Base-by-base conservation (phyloP, 352 stramenopile species). In the Phytophthora tentaculata region DNA sequence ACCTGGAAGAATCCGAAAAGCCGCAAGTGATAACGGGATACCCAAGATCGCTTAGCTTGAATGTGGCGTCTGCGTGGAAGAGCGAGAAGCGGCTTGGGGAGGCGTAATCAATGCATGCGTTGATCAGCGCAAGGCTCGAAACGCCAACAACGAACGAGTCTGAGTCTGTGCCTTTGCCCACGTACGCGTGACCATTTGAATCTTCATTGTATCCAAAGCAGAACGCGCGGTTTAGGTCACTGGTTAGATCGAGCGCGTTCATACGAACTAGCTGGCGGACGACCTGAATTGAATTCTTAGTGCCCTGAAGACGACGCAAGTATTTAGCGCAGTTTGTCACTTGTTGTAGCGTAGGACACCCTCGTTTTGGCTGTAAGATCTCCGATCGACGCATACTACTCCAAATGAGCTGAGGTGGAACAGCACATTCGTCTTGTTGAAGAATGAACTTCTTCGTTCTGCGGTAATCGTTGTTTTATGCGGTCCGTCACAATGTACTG, bases 21-120 rank as follows among this genome's bases (percentile, higher is more conserved):
- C 62, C 53, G n/a, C 54, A 64, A 2, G 47, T 64, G 39, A 64
- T 64, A 2, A 61, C 53, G 23, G 53, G 54, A 57, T 64, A 64
- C 0, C 35, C 35, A 0, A 60, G 17, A 14, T 64, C 61, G 7
- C 54, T 70, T 17, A 53, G 45, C 28, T 56, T 56, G 6, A 57
- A 64, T 6, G 57, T 64, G 6, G 57, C 48, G 37, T 57, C 48
- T 4, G 35, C 47, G 12, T 64, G 35, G 26, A 64, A 64, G 0
- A 64, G 12, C n/a, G 56, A 49, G 9, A 56, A 49, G 5, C 32
- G n/a, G 29, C 17, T 7, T 50, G 2, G 45, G 20, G 47, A 56
- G 0, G 56, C 45, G 20, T 51, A 51, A 2, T 56, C 29, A 29
- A 64, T 51, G 8, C 6, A 43, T 4, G 56, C 39, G 32, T 12